These are phyloP conservation scores for Candida berthetii DNA, from an alignment of 805 yeast genomes.

Conservation along the genomic window DNA sequence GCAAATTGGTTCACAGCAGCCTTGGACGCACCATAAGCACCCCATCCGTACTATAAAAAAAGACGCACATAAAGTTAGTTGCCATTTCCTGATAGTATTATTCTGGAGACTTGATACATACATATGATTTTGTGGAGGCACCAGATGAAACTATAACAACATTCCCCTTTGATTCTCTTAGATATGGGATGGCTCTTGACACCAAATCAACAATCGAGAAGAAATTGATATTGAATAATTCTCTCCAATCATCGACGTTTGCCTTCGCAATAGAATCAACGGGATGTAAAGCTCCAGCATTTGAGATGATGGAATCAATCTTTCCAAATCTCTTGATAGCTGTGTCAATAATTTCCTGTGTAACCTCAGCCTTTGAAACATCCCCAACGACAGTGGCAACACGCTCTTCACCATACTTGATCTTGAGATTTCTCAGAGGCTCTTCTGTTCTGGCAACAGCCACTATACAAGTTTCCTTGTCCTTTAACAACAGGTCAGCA, in stretches of 20 bases:
- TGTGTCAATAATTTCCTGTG: conserved; percentile 31
- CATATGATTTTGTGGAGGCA: conserved; percentile 59
- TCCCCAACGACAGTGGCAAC: conserved; percentile 57
- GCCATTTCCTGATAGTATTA: not conserved
- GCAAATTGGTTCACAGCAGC: conserved; percentile 86
- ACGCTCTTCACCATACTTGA: conserved; percentile 38
- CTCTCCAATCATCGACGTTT: conserved; percentile 51
- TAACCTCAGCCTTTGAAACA: conserved; percentile 36
- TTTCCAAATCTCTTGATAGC: conserved; percentile 47
- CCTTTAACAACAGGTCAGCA: conserved; percentile 41
- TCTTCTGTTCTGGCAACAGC: conserved; percentile 68
- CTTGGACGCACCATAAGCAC: conserved; percentile 86
- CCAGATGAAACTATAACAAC: conserved; percentile 86
- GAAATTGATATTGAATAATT: conserved; percentile 67
- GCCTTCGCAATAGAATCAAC: conserved; percentile 53
- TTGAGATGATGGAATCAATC: conserved; percentile 61
- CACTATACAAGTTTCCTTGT: conserved; percentile 39
- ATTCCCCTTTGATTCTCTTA: conserved; percentile 51
- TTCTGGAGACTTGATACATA: conserved; percentile 15
- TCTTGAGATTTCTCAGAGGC: conserved; percentile 35
- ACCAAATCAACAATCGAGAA: conserved; percentile 67
- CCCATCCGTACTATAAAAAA: conserved; percentile 59
- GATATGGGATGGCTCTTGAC: conserved; percentile 45
- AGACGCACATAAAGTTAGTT: not conserved
- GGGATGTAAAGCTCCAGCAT: conserved; percentile 83